Evolutionary conservation across 805 yeast genomes (phyloP).

Genomic region (Sungouiozyma ichnusensis): DNA sequence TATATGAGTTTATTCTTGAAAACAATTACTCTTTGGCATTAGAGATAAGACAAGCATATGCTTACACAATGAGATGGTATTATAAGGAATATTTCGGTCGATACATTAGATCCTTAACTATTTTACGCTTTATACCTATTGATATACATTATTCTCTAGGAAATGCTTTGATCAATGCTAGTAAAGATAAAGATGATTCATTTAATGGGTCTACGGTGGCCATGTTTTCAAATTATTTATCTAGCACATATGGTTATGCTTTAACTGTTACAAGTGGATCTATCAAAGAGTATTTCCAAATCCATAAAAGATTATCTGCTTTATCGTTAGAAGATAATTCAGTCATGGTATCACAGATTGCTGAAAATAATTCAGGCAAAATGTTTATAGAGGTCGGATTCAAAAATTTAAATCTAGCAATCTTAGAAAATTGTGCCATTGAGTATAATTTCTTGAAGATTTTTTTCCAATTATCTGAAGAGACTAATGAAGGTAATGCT

Average conservation of each 20-base stretch:
- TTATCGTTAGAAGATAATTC: conserved; percentile 45
- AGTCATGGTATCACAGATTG: conserved; percentile 73
- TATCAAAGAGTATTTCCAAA: conserved; percentile 44
- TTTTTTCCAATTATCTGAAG: conserved; percentile 46
- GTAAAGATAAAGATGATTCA: neutral
- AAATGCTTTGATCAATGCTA: conserved; percentile 22
- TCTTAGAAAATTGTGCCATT: conserved; percentile 65
- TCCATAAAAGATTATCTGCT: conserved; percentile 52
- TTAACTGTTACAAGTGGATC: conserved; percentile 15
- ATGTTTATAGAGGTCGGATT: conserved; percentile 68
- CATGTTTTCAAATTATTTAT: conserved; percentile 20
- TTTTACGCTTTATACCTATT: conserved; percentile 43
- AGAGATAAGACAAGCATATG: conserved; percentile 70
- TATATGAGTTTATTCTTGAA: conserved; percentile 43
- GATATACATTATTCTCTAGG: conserved; percentile 53
- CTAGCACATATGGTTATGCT: conserved; percentile 11
- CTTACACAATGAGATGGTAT: conserved; percentile 89
- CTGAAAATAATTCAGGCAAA: conserved; percentile 58
- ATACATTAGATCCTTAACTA: conserved; percentile 62
- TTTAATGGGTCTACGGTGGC: conserved; percentile 16
- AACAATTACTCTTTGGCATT: conserved; percentile 54
- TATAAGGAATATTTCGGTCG: conserved; percentile 69
- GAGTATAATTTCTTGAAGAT: conserved; percentile 67
- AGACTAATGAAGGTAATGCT: conserved; percentile 34
- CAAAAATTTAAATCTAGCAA: conserved; percentile 59